Base-by-base conservation (phyloP, 306 rosid species). In the Astragalus glycyphyllos region DNA sequence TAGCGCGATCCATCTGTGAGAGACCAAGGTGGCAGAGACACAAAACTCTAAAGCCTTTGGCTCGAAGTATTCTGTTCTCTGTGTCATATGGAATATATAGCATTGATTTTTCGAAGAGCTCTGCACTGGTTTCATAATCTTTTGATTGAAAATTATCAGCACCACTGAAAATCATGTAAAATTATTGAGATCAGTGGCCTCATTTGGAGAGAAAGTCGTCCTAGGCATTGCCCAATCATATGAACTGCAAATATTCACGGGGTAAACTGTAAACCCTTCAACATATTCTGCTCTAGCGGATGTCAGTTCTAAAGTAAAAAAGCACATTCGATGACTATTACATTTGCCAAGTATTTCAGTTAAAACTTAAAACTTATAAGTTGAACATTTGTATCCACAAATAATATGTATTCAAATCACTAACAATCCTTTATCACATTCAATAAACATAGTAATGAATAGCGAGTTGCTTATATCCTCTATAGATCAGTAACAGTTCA, bases 21-120 rank as follows among this genome's bases (percentile, higher is more conserved):
- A 90, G 95, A 75, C 92, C 97, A 56, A 94, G 85, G 77, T 89
- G 87, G 84, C 98, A 94, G 65, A 94, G 96, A 55, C 96, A 91
- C 86, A 94, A 85, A 48, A 90, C 95, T 83, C 98, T 83, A 65
- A 74, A 94, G 68, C 97, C 96, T 77, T 94, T 94, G 66, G 90
- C 95, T 74, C 98, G 81, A 68, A 83, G 88, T 74, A 68, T 80
- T 80, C 82, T 87, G 74, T 80, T 86, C 72, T 90, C 96, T 49
- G 84, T 75, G 74, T 83, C 92, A 72, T 86, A 82, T 66, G 96
- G 85, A 69, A 94, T 68, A 72, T 90, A 94, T 58, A 94, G 92
- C 97, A 94, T 87, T 72, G 98, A 84, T 82, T 90, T 94, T 84
- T 94, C 98, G 40, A 90, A 94, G 80, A 90, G 81, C 73, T 90